Base-by-base conservation (phyloP, 164 flowering plant genomes). In the Piper longum region DNA sequence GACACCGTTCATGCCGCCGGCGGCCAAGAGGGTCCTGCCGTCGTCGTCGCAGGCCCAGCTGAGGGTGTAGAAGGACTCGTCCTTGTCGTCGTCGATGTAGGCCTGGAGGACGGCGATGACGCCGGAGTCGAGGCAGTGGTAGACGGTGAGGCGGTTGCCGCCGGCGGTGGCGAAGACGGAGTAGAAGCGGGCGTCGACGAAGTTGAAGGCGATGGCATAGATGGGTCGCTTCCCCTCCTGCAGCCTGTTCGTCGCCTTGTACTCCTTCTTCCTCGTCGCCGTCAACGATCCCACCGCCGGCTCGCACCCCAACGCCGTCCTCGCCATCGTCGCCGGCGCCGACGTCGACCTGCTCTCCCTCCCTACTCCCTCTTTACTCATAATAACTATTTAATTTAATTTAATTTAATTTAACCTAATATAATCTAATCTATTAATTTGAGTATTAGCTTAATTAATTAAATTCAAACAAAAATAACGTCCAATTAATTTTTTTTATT, bases 1-100 rank as follows among this genome's bases (percentile, higher is more conserved):
- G 45, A 88, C 80, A 43, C 99, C 99, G 79, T 88, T 85, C 71
- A 81, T 78, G 63, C 99, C 99, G 63, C 95, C 99, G 16, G 97
- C 96, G 57, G 87, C 91, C n/a, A 85, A 63, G 57, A 84, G 76
- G 14, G 99, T 89, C 2, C 67, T 66, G 40, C 93, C 96, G 64
- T 85, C 89, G 60, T 75, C 54, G 73, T 76, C 80, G 67, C 91
- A 85, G 2, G 97, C 99, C 99, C 99, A 93, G 72, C 87, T 86
- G 43, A 88, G 81, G 54, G 99, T 93, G 74, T 90, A 93, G 70
- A 93, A 93, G 2, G 96, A 88, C 74, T 93, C 99, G 56, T 93
- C 99, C 85, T 93, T 90, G 97, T 92, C 96, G 68, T 92, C 98
- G 69, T 92, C 98, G 64, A 89, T 67, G 67, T 89, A 92, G 57